Percentiles rank a stretch among this genome's conserved stretches.
Evolutionary conservation across 768 basidiomycete genomes (phyloP).

Genomic region (Pleurotus cornucopiae): DNA sequence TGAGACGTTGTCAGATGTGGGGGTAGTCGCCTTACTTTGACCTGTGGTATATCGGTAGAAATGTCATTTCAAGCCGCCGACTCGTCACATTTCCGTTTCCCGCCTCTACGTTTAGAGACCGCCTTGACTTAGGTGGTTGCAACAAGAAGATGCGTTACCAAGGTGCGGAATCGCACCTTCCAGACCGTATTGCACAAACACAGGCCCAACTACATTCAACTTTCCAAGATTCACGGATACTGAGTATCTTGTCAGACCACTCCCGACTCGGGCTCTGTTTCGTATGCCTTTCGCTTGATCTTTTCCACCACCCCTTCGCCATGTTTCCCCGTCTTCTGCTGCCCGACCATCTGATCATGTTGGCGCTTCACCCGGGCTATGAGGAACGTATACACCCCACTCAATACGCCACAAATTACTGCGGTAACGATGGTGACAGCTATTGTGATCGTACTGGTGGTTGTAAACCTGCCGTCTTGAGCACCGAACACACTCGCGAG

Average conservation of each 20-base stretch:
- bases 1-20: too few species aligned
- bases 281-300: constrained; percentile 15
- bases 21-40: too few species aligned
- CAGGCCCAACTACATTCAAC: too few species aligned
- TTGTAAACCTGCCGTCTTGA: constrained; percentile 41
- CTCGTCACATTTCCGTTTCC: too few species aligned
- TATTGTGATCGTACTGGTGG: constrained; percentile 39
- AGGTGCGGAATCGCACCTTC: too few species aligned
- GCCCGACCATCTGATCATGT: constrained; percentile 37
- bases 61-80: not conserved
- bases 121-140: too few species aligned
- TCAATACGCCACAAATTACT: constrained; percentile 36
- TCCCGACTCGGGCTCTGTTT: constrained; percentile 14
- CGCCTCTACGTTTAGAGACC: too few species aligned
- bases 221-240: too few species aligned
- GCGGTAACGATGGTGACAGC: constrained; percentile 39
- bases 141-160: too few species aligned
- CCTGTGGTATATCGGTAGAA: constrained; percentile 8
- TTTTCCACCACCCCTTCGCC: constrained; percentile 35
- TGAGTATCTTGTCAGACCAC: constrained; percentile 8
- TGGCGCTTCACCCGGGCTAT: constrained; percentile 36
- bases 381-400: constrained; percentile 36
- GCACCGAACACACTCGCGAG: constrained; percentile 45
- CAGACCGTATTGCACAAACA: too few species aligned
- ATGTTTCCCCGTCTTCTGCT: constrained; percentile 36